phyloP scores from a whole-genome alignment of 768 basidiomycete genomes.

The Gloeostereum incarnatum region DNA sequence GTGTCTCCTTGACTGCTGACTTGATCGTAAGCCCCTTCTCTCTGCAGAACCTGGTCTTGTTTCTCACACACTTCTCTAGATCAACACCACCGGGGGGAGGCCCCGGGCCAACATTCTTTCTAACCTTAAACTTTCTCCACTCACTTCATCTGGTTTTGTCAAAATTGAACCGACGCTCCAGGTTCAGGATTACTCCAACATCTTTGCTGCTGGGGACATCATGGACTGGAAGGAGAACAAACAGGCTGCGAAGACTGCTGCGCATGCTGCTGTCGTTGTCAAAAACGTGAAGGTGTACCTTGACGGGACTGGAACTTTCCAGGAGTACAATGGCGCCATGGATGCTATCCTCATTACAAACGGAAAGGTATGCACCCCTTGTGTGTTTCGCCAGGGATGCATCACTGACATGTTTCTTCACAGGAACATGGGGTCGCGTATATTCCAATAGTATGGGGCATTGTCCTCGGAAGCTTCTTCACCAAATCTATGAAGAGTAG shows the following conservation, averaged over 20 bases:
- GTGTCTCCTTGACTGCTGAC: constrained; percentile 27
- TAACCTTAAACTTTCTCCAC: constrained; percentile 21
- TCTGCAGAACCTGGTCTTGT: constrained; percentile 18
- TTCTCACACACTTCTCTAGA: no score
- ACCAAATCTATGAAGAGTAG: no score
- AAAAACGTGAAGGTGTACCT: constrained; percentile 41
- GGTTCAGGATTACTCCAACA: constrained; percentile 33
- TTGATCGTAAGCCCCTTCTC: constrained; percentile 35
- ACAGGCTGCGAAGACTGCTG: constrained; percentile 32
- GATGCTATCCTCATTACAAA: constrained; percentile 48
- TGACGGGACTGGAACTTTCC: constrained; percentile 27
- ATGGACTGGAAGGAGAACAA: constrained; percentile 60
- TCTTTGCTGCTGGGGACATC: constrained; percentile 62
- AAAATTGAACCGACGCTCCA: constrained; percentile 52
- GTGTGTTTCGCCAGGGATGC: neutral
- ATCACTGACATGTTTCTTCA: constrained; percentile 10
- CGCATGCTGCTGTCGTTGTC: constrained; percentile 35
- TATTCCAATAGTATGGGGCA: constrained; percentile 30
- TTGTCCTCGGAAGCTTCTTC: constrained; percentile 35
- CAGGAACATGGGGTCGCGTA: constrained; percentile 26
- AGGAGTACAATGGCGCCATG: constrained; percentile 35
- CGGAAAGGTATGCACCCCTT: constrained; percentile 39
- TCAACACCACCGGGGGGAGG: no score
- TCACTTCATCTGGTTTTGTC: constrained; percentile 31
- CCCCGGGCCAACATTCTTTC: no score